These are phyloP conservation scores for Nakataea oryzae DNA, from an alignment of 2,329 filamentous ascomycete species.

Conservation along the genomic window DNA sequence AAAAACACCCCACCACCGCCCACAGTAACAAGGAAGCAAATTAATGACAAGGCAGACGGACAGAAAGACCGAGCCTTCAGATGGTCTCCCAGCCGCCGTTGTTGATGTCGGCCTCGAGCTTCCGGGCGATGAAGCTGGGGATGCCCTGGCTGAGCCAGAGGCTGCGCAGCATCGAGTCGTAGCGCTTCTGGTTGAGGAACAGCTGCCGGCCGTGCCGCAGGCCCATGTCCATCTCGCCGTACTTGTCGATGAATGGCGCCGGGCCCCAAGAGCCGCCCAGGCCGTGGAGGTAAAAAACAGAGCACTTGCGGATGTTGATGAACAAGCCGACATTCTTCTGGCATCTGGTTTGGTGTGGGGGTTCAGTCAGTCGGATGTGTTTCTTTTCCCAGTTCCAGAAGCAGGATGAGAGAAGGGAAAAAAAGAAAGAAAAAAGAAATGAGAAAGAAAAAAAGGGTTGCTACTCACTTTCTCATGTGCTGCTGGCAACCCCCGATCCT, in stretches of 20 bases:
- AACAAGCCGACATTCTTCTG: conserved; percentile 86
- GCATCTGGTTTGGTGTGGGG: conserved; percentile 45
- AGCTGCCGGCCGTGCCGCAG: conserved; percentile 79
- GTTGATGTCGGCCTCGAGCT: conserved; percentile 90
- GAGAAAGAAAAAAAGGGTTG: neutral
- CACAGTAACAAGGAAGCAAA: too few species aligned
- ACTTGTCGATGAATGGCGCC: conserved; percentile 90
- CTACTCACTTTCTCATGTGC: conserved; percentile 71
- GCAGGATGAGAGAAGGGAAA: neutral
- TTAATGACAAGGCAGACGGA: too few species aligned
- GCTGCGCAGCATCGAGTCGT: conserved; percentile 76
- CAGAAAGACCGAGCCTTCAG: conserved; percentile 15
- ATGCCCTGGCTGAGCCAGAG: conserved; percentile 82
- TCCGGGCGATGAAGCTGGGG: conserved; percentile 79
- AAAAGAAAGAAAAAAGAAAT: neutral
- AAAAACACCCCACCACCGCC: too few species aligned
- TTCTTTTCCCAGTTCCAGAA: neutral
- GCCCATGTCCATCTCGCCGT: conserved; percentile 91
- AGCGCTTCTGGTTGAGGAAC: conserved; percentile 86
- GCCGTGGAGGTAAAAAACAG: conserved; percentile 76
- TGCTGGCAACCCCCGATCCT: conserved; percentile 77
- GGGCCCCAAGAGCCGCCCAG: conserved; percentile 72
- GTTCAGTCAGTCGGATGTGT: neutral
- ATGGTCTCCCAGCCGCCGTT: conserved; percentile 96
- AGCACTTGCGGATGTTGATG: conserved; percentile 94